A percentile compares a stretch with the other conserved stretches of the same genome.
Evolutionary conservation across 257 asterid species (phyloP).

Genomic region (Ehretia macrophylla): DNA sequence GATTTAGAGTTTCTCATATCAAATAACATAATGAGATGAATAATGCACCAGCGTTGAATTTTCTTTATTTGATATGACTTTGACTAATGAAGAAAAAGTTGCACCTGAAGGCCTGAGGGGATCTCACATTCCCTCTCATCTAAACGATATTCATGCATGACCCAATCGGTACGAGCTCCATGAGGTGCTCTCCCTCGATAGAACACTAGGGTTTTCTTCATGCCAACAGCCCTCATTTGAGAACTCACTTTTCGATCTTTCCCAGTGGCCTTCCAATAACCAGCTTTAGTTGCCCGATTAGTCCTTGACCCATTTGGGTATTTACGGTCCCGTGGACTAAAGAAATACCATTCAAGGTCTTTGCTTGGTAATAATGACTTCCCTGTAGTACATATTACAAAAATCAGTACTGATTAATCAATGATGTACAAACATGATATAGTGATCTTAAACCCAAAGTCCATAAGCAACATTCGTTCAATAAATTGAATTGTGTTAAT

Average conservation of each 20-base stretch:
- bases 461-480: too few species aligned
- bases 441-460: too few species aligned
- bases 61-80: too few species aligned
- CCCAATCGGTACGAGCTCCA: conserved; percentile 95
- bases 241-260: conserved; percentile 91
- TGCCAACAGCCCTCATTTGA: conserved; percentile 73
- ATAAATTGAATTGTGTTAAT: too few species aligned
- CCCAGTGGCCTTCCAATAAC: conserved; percentile 99
- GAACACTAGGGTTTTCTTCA: conserved; percentile 97
- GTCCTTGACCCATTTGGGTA: conserved; percentile 98
- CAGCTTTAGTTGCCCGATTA: conserved; percentile 89
- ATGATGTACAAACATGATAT: not conserved
- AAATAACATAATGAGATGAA: too few species aligned
- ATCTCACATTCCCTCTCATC: conserved; percentile 92
- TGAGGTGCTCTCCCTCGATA: conserved; percentile 98
- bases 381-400: conserved; percentile 35
- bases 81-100: not conserved
- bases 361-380: conserved; percentile 93
- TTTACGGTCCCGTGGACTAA: conserved; percentile 91
- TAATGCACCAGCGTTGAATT: too few species aligned
- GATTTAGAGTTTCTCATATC: too few species aligned
- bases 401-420: not conserved
- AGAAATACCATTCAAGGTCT: conserved; percentile 97
- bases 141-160: conserved; percentile 94
- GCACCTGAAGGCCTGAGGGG: conserved; percentile 69